Conservation (phyloP, 1,139 yeast genomes). For the Lodderomyces theae region DNA sequence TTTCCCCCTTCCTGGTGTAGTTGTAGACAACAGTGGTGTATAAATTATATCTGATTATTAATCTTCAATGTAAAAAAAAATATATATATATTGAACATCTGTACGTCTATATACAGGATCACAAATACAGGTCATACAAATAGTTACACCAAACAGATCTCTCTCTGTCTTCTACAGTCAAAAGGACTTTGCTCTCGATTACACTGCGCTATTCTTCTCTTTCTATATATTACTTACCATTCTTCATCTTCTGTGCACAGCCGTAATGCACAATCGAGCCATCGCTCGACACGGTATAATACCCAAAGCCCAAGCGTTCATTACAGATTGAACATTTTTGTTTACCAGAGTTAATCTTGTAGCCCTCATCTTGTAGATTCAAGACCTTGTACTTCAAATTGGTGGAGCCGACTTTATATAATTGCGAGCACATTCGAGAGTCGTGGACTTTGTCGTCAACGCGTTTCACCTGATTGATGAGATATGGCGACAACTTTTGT, state of each 20-base stretch:
- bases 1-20: not conserved
- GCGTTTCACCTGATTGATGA: constrained; percentile 46
- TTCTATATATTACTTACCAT: not conserved
- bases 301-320: constrained; percentile 60
- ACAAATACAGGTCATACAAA: no score
- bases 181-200: no score
- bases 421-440: constrained; percentile 28
- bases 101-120: not conserved
- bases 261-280: constrained; percentile 70
- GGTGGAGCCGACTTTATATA: constrained; percentile 37
- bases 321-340: constrained; percentile 59
- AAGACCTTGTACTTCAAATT: constrained; percentile 37
- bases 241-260: constrained; percentile 30
- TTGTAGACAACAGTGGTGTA: no score
- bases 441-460: constrained; percentile 25
- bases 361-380: constrained; percentile 33
- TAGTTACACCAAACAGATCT: no score
- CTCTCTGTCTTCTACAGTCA: no score
- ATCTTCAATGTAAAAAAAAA: not conserved
- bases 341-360: constrained; percentile 35
- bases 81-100: not conserved
- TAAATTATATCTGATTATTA: constrained; percentile 1
- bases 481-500: constrained; percentile 39
- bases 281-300: constrained; percentile 51
- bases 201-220: not conserved